Base-by-base conservation (phyloP, 345 rosid genomes). In the Hypericum perforatum region DNA sequence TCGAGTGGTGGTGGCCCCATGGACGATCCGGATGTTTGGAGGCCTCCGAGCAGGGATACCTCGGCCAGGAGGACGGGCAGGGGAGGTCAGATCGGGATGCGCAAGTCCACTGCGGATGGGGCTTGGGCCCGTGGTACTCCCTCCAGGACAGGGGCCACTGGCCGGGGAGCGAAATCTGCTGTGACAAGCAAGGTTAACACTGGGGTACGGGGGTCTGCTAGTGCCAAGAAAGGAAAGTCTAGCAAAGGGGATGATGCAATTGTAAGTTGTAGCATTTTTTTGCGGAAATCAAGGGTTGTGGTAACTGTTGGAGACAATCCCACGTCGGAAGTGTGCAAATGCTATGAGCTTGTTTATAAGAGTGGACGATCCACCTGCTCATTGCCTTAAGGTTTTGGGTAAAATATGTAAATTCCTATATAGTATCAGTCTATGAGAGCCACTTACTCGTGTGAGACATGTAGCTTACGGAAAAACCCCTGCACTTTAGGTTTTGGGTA, bases 1-100 rank as follows among this genome's bases (percentile, higher is more conserved):
- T 94, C 95, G 3, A 2, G 6, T 4, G 7, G 9, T 45, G 81
- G 84, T 62, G 81, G 73, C 64, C 74, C 94, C 6, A 72, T 89
- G 73, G 97, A 89, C 70, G 99, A 94, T 61, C 99, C 97, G 68
- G 99, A 94, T 84, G 97, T 94, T 36, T 94, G 99, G 99, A 77
- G 95, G 79, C 97, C 97, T n/a, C 99, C 94, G 6, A 89, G 94
- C 36, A 81, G 89, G 43, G 99, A 89, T 57, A 70, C 83, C 52
- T 3, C 78, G 2, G 75, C 62, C 55, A 78, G 97, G 66, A 81
- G 99, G 76, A 78, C 99, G 3, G 59, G 75, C 0, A 84, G 99
- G 74, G 53, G 85, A 69, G 86, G 82, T 63, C 94, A 82, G 70
- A 80, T 60, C 44, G 91, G 91, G 14, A 63, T 54, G 78, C 76